Base-by-base conservation (phyloP, 192 early-diverging fungal species). In the Podila epicladia region DNA sequence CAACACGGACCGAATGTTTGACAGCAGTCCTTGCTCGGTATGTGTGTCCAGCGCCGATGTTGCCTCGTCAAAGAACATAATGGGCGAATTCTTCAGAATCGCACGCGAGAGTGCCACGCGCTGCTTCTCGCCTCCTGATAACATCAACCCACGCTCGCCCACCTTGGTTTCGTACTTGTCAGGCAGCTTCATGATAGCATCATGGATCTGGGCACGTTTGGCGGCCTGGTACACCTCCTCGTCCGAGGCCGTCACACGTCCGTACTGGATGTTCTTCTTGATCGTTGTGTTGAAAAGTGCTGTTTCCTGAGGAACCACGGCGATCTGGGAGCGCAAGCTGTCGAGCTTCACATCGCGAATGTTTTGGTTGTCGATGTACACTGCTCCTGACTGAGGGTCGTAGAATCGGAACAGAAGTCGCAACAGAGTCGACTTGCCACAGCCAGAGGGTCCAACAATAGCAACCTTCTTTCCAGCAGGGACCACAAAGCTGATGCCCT, bases 121-220 rank as follows among this genome's bases (percentile, higher is more conserved):
- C 74, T 97, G 97, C 74, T 97, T 97, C 83, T 99, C 96, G 13
- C 97, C 97, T 33, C 96, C 96, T 9, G 93, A 95, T 2, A 99
- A 69, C 82, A 89, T 85, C 58, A 91, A 82, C 6, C 92, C 94
- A 33, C 87, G 83, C 82, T 97, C 96, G 59, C 97, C 97, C n/a
- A 97, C 94, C 32, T 87, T 69, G 2, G 97, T 96, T 64, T 97
- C 91, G 84, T 97, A 95, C 20, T 90, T 90, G 26, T 94, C 77
- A n/a, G 92, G 90, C 37, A 95, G 83, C 24, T 84, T 72, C 64
- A 79, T 69, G 59, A 95, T 94, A 68, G 93, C 93, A 26, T 89
- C 88, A 65, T 94, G 94, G 17, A 89, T 89, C 64, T 95, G 93
- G 41, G 92, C 93, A 9, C 84, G 87, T 65, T 84, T 85, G 61